Evolutionary conservation across 805 yeast species (phyloP), one percentile per base, ranked within the genome.

Genomic region (Kodamaea neixiangensis): DNA sequence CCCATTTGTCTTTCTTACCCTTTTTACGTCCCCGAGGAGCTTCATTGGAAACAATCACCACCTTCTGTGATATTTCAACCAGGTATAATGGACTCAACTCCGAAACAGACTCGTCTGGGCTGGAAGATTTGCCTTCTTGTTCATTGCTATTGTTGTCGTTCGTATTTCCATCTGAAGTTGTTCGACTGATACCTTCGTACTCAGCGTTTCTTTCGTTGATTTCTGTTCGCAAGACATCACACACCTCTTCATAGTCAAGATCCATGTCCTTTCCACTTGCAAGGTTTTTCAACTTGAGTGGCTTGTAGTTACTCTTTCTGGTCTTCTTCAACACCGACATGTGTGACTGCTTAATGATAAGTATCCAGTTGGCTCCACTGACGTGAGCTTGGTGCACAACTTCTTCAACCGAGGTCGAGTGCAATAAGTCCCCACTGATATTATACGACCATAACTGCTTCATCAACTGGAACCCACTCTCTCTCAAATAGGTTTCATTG

Each of bases 1-100:
- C 82, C 89, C 87, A 88, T 58, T 80, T 83, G 54, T 89, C 96
- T 62, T 81, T 82, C 61, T 85, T 85, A 62, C 85, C 88, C 53
- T 82, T 81, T 64, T 87, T 88, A 46, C 87, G 82, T 17, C 94
- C 87, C 65, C 87, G 80, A 3, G 89, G 89, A 1, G 94, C 92
- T 58, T 88, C 89, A 59, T 89, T 89, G 1, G 89, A 81, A 2
- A 93, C 86, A 46, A 85, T 79, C 0, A 79, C 69, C 7, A 86
- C 85, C 48, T 81, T 83, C 57, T 85, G 90, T 38, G 75, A 59
- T 10, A 73, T 60, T 1, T 64, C 67, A n/a, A 69, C 49, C 1
- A 67, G 57, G 33, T 56, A 50, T 46, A 54, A 41, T 7, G 54
- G 54, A 44, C 54, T 50, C 31, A 50, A 42, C 13, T 54, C 54